Percentiles rank a stretch among this genome's conserved stretches.
Conservation (phyloP, 2,329 filamentous ascomycete genomes). For the Akanthomyces lecanii region DNA sequence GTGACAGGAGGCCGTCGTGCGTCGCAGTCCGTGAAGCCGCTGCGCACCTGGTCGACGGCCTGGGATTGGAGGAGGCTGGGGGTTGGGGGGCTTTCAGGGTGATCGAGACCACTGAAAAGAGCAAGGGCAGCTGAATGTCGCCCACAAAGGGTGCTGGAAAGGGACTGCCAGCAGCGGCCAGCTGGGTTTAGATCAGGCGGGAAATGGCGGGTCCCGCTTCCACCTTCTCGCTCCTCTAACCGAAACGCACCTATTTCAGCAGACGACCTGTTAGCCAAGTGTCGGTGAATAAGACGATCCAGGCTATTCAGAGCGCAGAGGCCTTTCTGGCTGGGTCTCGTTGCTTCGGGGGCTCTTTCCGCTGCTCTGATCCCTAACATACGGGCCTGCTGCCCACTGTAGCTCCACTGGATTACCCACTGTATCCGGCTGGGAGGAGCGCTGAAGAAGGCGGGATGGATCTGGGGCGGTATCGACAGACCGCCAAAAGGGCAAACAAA, state of each 20-base stretch:
- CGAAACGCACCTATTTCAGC: neutral
- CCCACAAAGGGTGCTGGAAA: neutral
- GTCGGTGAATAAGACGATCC: conserved; percentile 10
- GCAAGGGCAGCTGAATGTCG: neutral
- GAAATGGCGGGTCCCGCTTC: conserved; percentile 3
- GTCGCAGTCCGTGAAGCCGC: neutral
- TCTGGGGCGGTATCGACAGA: conserved; percentile 7
- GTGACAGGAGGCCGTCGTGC: neutral
- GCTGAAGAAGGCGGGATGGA: neutral
- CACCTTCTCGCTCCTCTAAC: neutral
- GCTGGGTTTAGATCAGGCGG: neutral
- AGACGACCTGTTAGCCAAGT: neutral
- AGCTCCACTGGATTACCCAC: conserved; percentile 6
- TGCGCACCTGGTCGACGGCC: neutral
- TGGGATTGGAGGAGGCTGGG: neutral
- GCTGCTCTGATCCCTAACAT: neutral
- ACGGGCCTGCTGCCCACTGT: neutral
- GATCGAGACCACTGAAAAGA: neutral
- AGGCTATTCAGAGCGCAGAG: neutral
- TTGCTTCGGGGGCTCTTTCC: neutral
- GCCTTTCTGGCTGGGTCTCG: neutral
- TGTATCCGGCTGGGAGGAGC: neutral
- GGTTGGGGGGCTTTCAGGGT: neutral
- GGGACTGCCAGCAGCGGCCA: neutral
- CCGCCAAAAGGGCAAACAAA: neutral